Conservation (phyloP, 2,329 filamentous ascomycete genomes). For the Curvularia lunata region DNA sequence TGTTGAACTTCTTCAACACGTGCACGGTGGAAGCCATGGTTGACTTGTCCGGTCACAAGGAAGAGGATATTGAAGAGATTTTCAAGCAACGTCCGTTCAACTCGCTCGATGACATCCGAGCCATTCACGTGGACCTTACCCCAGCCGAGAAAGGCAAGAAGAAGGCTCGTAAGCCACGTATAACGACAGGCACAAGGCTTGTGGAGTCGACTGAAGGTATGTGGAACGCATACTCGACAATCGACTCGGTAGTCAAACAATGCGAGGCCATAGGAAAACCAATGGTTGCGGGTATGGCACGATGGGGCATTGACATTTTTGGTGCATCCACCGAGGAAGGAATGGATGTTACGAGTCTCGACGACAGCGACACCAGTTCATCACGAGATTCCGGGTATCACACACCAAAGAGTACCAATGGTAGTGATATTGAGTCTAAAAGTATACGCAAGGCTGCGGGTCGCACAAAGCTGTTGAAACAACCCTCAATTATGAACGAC, state of each 20-base stretch:
- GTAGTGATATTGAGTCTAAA: constrained; percentile 57
- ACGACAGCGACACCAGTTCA: constrained; percentile 50
- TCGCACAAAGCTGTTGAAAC: constrained; percentile 60
- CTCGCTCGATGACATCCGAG: constrained; percentile 68
- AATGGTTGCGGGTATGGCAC: constrained; percentile 67
- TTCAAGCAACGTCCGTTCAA: constrained; percentile 77
- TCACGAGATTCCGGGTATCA: constrained; percentile 71
- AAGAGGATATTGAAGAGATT: constrained; percentile 71
- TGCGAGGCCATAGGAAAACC: constrained; percentile 77
- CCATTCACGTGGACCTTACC: constrained; percentile 58
- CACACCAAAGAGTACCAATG: constrained; percentile 58
- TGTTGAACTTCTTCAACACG: constrained; percentile 83
- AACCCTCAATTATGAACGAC: constrained; percentile 79
- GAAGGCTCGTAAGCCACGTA: constrained; percentile 48
- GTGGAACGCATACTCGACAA: constrained; percentile 78
- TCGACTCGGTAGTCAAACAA: constrained; percentile 78
- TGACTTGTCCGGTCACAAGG: constrained; percentile 78
- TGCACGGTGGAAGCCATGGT: constrained; percentile 77
- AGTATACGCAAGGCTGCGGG: constrained; percentile 44
- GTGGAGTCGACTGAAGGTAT: constrained; percentile 74
- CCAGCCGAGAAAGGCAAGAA: constrained; percentile 42
- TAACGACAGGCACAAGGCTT: constrained; percentile 69
- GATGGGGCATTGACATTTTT: constrained; percentile 72
- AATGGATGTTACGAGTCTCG: constrained; percentile 64
- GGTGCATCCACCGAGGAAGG: constrained; percentile 66